Evolutionary conservation across 169 alveolate species (phyloP), one percentile per base, ranked within the genome.

Genomic region (Plasmodium adleri): DNA sequence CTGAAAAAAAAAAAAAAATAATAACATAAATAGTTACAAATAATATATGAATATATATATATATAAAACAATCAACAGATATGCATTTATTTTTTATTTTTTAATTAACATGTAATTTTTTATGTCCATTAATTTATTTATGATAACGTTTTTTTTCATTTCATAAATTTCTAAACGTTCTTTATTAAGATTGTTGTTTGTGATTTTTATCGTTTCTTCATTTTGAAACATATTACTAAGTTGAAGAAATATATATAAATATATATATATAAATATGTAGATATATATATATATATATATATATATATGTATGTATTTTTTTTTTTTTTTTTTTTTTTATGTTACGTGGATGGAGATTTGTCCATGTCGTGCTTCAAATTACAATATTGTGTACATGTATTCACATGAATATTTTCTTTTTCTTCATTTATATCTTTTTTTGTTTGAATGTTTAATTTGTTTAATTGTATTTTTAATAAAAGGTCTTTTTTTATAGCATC

Each of bases 31-130:
- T 26, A 32, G 7, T 32, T 32, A 39, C 8, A 9, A 66, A 66
- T 4, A 4, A n/a, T 1, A 32, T 13, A 39, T 28, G 1, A 39
- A 67, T 39, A 43, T 39, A 67, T 20, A 20, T 20, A 64, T 15
- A 63, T n/a, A 24, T 2, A 64, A 5, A 12, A 22, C 12, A 64
- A 13, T 32, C 9, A 32, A 32, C 45, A 32, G 0, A 32, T 32
- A 32, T 32, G 45, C 45, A 4, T 32, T 32, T 32, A 1, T 32
- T 32, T 5, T 32, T 32, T 5, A 32, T 32, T 32, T 32, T 32
- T 9, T 32, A 43, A 8, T 47, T 78, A 64, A 78, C 89, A 78
- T 78, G 70, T 78, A 78, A 52, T 60, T 64, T 59, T 52, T 63
- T 39, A 78, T 59, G 47, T 78, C 89, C 5, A 59, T 50, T 7